A percentile compares a stretch with the other conserved stretches of the same genome.
phyloP scores from a whole-genome alignment of 2,329 filamentous ascomycete genomes.

The Cadophora malorum region DNA sequence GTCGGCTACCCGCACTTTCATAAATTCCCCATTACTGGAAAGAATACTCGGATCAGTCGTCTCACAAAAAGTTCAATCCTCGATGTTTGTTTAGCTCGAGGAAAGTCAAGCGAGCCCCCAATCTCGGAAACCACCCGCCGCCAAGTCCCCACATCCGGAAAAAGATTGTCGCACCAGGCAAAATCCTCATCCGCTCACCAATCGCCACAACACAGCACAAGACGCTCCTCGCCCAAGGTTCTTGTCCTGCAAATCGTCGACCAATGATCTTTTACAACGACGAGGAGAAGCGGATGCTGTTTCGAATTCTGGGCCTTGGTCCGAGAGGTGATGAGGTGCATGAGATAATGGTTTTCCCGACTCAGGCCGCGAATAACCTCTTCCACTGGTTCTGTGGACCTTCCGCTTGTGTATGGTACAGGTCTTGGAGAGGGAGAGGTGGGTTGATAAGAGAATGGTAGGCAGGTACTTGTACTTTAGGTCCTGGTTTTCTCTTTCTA shows the following conservation, averaged over 20 bases:
- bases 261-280: background rate
- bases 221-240: background rate
- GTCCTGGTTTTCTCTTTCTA: background rate
- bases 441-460: background rate
- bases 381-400: slow-evolving; percentile 15
- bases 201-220: background rate
- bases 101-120: background rate
- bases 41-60: background rate
- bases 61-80: background rate
- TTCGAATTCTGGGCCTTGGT: slow-evolving; percentile 2
- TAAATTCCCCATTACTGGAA: background rate
- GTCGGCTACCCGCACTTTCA: background rate
- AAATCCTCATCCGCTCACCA: slow-evolving; percentile 17
- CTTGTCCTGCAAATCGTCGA: background rate
- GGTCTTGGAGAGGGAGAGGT: slow-evolving; percentile 2
- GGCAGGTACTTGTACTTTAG: background rate
- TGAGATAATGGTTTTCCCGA: background rate
- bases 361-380: slow-evolving; percentile 28
- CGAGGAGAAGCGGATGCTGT: background rate
- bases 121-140: background rate
- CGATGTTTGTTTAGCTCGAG: background rate
- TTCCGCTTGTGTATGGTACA: slow-evolving; percentile 18
- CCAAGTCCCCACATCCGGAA: background rate
- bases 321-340: background rate
- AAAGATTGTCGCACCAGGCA: slow-evolving; percentile 2